A percentile compares a stretch with the other conserved stretches of the same genome.
Evolutionary conservation across 2,329 filamentous ascomycete genomes (phyloP).

Genomic region (Chaetomium olivaceum): DNA sequence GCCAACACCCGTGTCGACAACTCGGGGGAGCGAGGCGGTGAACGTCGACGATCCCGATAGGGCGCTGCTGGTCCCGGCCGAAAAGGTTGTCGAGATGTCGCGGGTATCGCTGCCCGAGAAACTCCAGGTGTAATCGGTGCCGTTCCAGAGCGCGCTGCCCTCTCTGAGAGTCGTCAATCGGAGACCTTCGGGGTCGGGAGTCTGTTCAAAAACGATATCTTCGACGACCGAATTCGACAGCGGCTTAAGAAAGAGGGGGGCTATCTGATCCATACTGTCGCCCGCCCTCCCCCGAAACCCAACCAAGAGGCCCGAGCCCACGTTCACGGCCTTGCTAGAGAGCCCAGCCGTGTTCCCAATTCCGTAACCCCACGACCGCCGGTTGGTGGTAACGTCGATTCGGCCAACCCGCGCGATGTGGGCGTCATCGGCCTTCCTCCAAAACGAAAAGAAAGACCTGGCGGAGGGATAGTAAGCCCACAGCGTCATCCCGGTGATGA

Average conservation of each 20-base stretch:
- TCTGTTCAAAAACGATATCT: conserved; percentile 11
- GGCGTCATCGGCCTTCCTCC: not conserved
- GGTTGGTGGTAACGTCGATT: conserved; percentile 11
- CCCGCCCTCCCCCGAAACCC: conserved; percentile 19
- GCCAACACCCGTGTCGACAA: not conserved
- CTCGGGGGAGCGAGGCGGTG: not conserved
- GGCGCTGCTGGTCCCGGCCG: not conserved
- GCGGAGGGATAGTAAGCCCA: not conserved
- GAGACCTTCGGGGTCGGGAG: not conserved
- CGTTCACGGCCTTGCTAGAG: conserved; percentile 12
- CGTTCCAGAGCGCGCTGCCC: conserved; percentile 10
- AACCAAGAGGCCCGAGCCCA: conserved; percentile 18
- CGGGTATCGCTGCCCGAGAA: conserved; percentile 10
- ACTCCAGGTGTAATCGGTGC: conserved; percentile 9
- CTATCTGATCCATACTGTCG: conserved; percentile 7
- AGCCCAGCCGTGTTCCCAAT: conserved; percentile 14
- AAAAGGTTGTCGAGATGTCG: conserved; percentile 2
- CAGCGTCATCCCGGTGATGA: conserved; percentile 1
- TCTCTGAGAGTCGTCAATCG: conserved; percentile 12
- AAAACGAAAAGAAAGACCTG: not conserved
- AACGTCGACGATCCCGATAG: conserved; percentile 1
- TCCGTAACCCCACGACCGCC: conserved; percentile 13
- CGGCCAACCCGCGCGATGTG: conserved; percentile 2
- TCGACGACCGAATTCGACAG: not conserved
- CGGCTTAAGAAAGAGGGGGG: conserved; percentile 13